Conservation (phyloP, 163 green algal species). For the Scenedesmus sp. region DNA sequence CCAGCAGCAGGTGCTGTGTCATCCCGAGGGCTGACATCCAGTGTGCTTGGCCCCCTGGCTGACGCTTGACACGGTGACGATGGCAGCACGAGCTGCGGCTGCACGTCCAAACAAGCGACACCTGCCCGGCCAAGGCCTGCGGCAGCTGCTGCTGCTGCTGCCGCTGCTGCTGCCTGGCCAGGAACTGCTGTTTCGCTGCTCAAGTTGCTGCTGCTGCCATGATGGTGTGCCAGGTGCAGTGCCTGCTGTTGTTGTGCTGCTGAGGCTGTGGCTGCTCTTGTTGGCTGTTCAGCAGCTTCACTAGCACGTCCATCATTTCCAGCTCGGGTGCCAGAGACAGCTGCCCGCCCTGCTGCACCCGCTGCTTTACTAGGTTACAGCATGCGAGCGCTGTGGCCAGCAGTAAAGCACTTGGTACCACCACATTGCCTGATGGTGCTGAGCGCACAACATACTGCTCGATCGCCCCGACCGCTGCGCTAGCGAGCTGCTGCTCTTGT, state of each 20-base stretch:
- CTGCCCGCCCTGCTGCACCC: conserved; percentile 16
- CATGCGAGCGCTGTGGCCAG: not conserved
- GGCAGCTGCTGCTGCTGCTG: conserved; percentile 24
- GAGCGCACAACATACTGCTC: conserved; percentile 8
- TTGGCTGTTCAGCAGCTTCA: conserved; percentile 42
- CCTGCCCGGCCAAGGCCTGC: not conserved
- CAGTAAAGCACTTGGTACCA: conserved; percentile 1
- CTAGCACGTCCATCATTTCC: conserved; percentile 41
- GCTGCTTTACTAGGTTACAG: not conserved
- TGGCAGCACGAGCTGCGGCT: conserved; percentile 15
- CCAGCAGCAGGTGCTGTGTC: conserved; percentile 17
- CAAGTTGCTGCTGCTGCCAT: conserved; percentile 39
- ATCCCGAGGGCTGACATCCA: not conserved
- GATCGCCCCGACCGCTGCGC: conserved; percentile 1
- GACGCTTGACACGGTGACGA: not conserved
- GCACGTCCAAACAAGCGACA: not conserved
- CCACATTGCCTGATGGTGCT: not conserved
- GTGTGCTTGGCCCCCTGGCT: not conserved
- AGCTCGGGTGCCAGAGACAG: conserved; percentile 23
- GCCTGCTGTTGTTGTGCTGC: conserved; percentile 24
- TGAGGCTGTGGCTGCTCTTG: not conserved
- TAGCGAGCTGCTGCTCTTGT: conserved; percentile 32
- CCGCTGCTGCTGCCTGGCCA: not conserved
- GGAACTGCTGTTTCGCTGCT: conserved; percentile 25
- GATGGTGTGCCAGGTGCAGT: not conserved